Evolutionary conservation across 73 alveolate species (phyloP), one percentile per base, ranked within the genome.

Genomic region (Paramecium sexaurelia): DNA sequence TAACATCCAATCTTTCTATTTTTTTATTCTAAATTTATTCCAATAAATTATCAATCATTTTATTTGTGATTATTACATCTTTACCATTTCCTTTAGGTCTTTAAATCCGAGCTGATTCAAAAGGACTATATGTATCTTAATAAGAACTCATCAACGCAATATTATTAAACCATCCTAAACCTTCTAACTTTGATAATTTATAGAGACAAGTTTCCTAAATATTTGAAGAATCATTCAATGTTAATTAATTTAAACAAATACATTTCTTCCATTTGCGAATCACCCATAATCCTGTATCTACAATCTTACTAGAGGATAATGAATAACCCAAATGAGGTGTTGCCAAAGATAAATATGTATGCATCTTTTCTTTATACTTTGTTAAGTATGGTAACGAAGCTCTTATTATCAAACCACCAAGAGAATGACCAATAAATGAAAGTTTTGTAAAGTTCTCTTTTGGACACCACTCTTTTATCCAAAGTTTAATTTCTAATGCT

Each of bases 121-220:
- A 98, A 20, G 99, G 99, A 55, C 98, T 98, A 97, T 98, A 98
- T 85, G 96, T 95, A 85, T 98, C 99, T 91, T 98, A 94, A 91
- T 92, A 96, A 0, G 98, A 95, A 75, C 98, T 92, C 17, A 98
- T 87, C 24, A 98, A 94, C 55, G 92, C 96, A 5, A 98, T 96
- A 92, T 96, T 95, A 84, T 95, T 95, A 95, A 98, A 98, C 99
- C 99, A 97, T 68, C 95, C 94, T 37, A 98, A 92, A 24, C 99
- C 99, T 55, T 93, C 92, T 61, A 83, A 68, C 55, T 83, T 78
- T 61, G 97, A 90, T 57, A 98, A 96, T 95, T 96, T 95, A 92
- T 95, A 98, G 20, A 98, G 73, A 41, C 75, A 41, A 6, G 90
- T 78, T 15, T 41, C 40, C 10, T 17, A 6, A 22, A 24, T 19